phyloP scores from a whole-genome alignment of 257 asterid genomes.

The Ocimum tenuiflorum region DNA sequence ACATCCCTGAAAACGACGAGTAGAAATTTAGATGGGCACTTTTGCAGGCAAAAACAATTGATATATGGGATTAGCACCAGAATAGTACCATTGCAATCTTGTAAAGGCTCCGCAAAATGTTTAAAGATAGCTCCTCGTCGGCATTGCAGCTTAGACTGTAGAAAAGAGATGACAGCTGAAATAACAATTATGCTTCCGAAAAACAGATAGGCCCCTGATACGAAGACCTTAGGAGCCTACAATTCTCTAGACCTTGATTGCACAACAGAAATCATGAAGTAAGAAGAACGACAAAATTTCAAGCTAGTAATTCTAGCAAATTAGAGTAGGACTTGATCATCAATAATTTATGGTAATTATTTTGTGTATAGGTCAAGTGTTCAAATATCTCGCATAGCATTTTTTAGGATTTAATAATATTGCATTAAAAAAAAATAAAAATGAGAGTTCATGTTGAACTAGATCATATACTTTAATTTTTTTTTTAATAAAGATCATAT shows the following conservation, averaged over 20 bases:
- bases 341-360: neutral
- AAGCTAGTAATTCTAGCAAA: neutral
- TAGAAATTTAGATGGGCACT: constrained; percentile 14
- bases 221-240: neutral
- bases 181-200: constrained; percentile 17
- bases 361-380: too few relatives aligned
- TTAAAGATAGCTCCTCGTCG: constrained; percentile 86
- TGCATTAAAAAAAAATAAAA: neutral
- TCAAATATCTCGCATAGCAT: too few relatives aligned
- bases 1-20: constrained; percentile 66
- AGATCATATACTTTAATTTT: too few relatives aligned
- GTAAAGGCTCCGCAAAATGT: constrained; percentile 89
- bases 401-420: too few relatives aligned
- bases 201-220: constrained; percentile 12
- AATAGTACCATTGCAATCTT: constrained; percentile 74
- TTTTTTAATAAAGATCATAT: too few relatives aligned
- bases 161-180: constrained; percentile 18
- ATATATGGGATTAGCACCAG: constrained; percentile 11
- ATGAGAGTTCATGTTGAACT: neutral
- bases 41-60: constrained; percentile 4
- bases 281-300: neutral
- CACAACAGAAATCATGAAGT: neutral
- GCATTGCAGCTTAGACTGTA: constrained; percentile 77
- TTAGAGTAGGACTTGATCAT: neutral
- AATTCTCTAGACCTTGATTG: neutral